These are phyloP conservation scores for Alternaria triticimaculans DNA, from an alignment of 2,329 filamentous ascomycete species.

Conservation along the genomic window DNA sequence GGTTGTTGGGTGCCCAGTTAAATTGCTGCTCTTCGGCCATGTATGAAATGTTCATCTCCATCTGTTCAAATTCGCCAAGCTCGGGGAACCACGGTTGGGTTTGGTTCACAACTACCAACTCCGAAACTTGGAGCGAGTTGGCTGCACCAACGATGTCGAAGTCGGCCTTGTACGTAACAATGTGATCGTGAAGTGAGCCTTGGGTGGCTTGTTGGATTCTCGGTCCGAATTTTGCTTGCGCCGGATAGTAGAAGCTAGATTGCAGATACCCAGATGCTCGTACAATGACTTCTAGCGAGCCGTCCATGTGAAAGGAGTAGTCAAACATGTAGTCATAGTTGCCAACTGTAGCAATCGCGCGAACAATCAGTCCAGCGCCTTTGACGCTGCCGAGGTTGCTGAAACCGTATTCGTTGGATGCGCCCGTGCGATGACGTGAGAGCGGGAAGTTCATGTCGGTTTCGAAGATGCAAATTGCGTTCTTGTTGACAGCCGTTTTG, in stretches of 20 bases:
- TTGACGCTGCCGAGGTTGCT: conserved; percentile 38
- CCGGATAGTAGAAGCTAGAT: conserved; percentile 41
- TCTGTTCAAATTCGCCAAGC: conserved; percentile 39
- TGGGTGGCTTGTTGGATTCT: conserved; percentile 48
- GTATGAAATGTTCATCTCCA: conserved; percentile 40
- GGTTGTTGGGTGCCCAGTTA: conserved; percentile 57
- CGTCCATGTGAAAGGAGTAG: conserved; percentile 39
- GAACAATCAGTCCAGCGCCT: conserved; percentile 42
- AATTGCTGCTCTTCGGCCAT: conserved; percentile 54
- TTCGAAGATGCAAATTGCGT: conserved; percentile 49
- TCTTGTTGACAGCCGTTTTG: conserved; percentile 52
- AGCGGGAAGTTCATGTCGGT: conserved; percentile 39
- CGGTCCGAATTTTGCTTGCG: conserved; percentile 46
- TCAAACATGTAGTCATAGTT: conserved; percentile 53
- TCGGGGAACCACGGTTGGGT: conserved; percentile 36
- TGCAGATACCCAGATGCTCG: conserved; percentile 44
- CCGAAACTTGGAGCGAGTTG: conserved; percentile 46
- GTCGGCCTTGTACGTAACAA: conserved; percentile 52
- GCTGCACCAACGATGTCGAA: conserved; percentile 45
- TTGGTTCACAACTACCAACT: background rate
- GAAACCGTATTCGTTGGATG: conserved; percentile 31
- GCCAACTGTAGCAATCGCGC: conserved; percentile 52
- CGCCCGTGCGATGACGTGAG: conserved; percentile 39
- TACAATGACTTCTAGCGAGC: conserved; percentile 45
- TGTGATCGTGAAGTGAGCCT: conserved; percentile 23